phyloP scores from a whole-genome alignment of 352 stramenopile species.

The Plasmopara viticola region DNA sequence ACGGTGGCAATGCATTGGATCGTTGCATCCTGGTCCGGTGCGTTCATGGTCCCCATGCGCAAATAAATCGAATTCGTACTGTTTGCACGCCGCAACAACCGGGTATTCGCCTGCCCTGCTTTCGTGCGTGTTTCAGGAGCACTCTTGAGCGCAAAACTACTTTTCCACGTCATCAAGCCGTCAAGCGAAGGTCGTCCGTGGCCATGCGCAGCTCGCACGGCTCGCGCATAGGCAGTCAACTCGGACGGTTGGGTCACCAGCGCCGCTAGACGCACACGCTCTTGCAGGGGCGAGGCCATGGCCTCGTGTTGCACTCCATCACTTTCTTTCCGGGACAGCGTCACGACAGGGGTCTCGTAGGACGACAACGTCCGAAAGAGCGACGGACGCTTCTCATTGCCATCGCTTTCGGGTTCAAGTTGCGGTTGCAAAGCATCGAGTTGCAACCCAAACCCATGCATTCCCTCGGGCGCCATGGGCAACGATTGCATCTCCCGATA shows the following conservation, averaged over 20 bases:
- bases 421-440: conserved; percentile 10
- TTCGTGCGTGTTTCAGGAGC: background rate
- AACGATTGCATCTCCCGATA: conserved; percentile 33
- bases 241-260: conserved; percentile 44
- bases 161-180: conserved; percentile 18
- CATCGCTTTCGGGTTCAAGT: conserved; percentile 28
- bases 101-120: background rate
- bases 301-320: conserved; percentile 10
- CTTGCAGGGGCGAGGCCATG: conserved; percentile 53
- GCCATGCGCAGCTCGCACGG: conserved; percentile 18
- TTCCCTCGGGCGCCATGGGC: conserved; percentile 40
- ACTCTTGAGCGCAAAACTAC: conserved; percentile 10
- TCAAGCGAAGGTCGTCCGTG: conserved; percentile 18
- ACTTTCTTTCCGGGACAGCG: conserved; percentile 37
- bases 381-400: conserved; percentile 39
- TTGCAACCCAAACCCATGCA: conserved; percentile 9
- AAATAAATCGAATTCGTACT: conserved; percentile 93
- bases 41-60: conserved; percentile 90
- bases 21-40: conserved; percentile 93
- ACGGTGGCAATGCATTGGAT: conserved; percentile 95
- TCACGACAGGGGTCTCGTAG: conserved; percentile 70
- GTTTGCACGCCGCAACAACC: conserved; percentile 86
- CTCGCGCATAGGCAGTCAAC: conserved; percentile 47
- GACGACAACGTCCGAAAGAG: conserved; percentile 74
- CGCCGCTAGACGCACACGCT: conserved; percentile 51